These are phyloP conservation scores for Chlorella sp. DNA, from an alignment of 139 green algal genomes.

Conservation along the genomic window DNA sequence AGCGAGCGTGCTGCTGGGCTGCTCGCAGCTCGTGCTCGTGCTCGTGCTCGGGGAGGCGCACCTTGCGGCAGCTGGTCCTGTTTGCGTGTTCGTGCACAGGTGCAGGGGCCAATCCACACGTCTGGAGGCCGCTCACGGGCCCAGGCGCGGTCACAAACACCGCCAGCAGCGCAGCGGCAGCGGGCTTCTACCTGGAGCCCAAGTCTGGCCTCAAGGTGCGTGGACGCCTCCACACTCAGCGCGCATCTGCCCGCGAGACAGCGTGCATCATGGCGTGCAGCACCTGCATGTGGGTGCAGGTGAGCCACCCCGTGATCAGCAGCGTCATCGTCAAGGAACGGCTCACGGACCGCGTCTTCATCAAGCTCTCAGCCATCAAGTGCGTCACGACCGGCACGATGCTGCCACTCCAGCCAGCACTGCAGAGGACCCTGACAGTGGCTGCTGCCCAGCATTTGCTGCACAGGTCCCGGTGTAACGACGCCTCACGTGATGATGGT, in stretches of 20 bases:
- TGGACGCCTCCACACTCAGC: neutral
- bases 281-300: constrained; percentile 8
- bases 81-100: neutral
- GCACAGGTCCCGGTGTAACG: too few relatives aligned
- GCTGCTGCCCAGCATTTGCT: too few relatives aligned
- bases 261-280: neutral
- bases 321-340: constrained; percentile 14
- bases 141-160: neutral
- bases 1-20: neutral
- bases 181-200: neutral
- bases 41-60: neutral
- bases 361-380: constrained; percentile 9
- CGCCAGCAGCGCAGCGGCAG: neutral
- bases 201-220: neutral
- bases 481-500: neutral
- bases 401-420: too few relatives aligned
- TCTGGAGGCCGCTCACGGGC: neutral
- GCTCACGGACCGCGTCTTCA: constrained; percentile 7
- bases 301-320: constrained; percentile 7
- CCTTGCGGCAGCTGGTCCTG: neutral
- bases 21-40: neutral
- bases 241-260: neutral
- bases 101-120: neutral
- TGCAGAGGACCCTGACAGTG: too few relatives aligned
- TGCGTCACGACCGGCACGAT: too few relatives aligned